Evolutionary conservation across 139 green algal species (phyloP).

Genomic region (Zygnema circumcarinatum): DNA sequence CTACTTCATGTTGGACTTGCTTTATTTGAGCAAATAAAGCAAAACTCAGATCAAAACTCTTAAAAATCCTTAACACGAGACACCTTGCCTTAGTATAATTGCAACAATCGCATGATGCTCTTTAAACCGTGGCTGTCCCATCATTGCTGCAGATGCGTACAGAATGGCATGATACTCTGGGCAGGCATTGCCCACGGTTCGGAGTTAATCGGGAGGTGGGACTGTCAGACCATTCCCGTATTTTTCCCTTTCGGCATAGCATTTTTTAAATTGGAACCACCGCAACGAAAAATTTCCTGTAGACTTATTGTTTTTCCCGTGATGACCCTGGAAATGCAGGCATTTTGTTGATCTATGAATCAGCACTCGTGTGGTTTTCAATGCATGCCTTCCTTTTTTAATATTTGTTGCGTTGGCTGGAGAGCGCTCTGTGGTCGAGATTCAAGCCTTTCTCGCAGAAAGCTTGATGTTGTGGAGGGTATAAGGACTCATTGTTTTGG

Average conservation of each 20-base stretch:
- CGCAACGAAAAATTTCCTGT: not conserved
- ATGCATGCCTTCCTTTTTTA: no score
- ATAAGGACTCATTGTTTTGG: no score
- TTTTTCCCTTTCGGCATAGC: not conserved
- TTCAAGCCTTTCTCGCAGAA: no score
- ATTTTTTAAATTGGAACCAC: not conserved
- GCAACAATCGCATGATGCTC: not conserved
- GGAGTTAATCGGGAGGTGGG: slow-evolving; percentile 30
- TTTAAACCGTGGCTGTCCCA: slow-evolving; percentile 2
- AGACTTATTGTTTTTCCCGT: not conserved
- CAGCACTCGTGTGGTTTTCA: not conserved
- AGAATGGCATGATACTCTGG: slow-evolving; percentile 59
- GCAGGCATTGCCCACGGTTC: slow-evolving; percentile 57
- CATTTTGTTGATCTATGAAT: not conserved
- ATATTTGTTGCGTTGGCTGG: no score
- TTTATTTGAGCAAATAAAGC: no score
- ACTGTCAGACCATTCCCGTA: not conserved
- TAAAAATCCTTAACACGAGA: no score
- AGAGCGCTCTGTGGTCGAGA: no score
- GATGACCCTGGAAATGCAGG: not conserved
- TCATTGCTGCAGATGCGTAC: slow-evolving; percentile 47
- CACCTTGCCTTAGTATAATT: no score
- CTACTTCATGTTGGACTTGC: no score
- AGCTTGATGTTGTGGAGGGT: no score
- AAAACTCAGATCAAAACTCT: no score